Evolutionary conservation across 306 rosid genomes (phyloP).

Genomic region (Pterocarpus macrocarpus): DNA sequence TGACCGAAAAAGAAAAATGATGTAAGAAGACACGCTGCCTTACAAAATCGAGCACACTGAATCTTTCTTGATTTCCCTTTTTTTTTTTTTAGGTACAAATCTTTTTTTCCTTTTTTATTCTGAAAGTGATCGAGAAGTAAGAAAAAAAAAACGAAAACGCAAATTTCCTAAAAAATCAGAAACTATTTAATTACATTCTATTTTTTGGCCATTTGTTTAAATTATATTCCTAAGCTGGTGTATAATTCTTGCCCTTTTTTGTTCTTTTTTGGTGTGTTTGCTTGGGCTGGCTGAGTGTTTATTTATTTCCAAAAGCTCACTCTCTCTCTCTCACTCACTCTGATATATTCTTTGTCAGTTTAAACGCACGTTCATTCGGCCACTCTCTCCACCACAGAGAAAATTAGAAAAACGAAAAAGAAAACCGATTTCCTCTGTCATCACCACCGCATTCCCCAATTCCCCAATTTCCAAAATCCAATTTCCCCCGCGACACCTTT

Average conservation of each 20-base stretch:
- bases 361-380: constrained; percentile 44
- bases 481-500: constrained; percentile 1
- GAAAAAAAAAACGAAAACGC: too few relatives aligned
- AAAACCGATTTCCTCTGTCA: constrained; percentile 30
- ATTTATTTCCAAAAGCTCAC: constrained; percentile 19
- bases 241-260: too few relatives aligned
- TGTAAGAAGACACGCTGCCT: not conserved
- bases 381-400: constrained; percentile 47
- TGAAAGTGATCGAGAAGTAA: too few relatives aligned
- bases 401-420: constrained; percentile 33
- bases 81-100: too few relatives aligned
- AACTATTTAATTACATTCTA: too few relatives aligned
- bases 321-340: not conserved
- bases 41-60: not conserved
- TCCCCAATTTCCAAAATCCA: not conserved
- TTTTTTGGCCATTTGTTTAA: too few relatives aligned
- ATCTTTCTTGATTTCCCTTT: too few relatives aligned
- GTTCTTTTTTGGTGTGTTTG: too few relatives aligned
- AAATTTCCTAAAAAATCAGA: too few relatives aligned
- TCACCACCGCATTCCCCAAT: constrained; percentile 29
- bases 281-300: too few relatives aligned
- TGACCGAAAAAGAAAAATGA: not conserved
- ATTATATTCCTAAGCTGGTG: too few relatives aligned
- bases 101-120: too few relatives aligned
- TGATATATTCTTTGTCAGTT: constrained; percentile 4